These are phyloP conservation scores for Talaromyces funiculosus DNA, from an alignment of 2,329 filamentous ascomycete genomes.

Conservation along the genomic window DNA sequence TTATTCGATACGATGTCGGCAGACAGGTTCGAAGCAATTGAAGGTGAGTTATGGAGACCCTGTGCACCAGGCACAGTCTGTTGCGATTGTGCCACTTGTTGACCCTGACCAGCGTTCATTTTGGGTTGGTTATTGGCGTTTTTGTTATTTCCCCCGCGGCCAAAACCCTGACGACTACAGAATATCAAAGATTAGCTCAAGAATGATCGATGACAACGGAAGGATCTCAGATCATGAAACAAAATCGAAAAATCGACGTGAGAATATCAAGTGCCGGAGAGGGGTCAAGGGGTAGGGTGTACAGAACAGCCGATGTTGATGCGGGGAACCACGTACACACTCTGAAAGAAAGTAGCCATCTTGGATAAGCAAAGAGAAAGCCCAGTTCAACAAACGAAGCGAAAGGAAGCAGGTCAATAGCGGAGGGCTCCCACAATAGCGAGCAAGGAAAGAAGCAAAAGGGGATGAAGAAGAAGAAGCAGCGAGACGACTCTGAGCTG, in stretches of 20 bases:
- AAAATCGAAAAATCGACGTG: constrained; percentile 5
- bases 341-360: constrained; percentile 48
- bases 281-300: not conserved
- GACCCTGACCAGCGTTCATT: constrained; percentile 31
- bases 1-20: constrained; percentile 33
- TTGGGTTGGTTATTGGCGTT: constrained; percentile 38
- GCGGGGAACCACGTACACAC: constrained; percentile 39
- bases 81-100: constrained; percentile 24
- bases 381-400: constrained; percentile 10
- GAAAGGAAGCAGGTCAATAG: not conserved
- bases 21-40: constrained; percentile 32
- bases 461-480: constrained; percentile 2
- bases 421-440: constrained; percentile 3
- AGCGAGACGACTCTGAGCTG: constrained; percentile 8
- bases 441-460: not conserved
- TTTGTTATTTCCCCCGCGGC: constrained; percentile 44
- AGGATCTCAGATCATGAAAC: not conserved
- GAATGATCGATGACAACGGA: not conserved
- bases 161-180: constrained; percentile 45
- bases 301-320: constrained; percentile 11
- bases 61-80: constrained; percentile 17
- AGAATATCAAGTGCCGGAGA: not conserved
- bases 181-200: constrained; percentile 6
- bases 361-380: constrained; percentile 15
- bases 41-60: constrained; percentile 34